These are phyloP conservation scores for Candida vartiovaarae DNA, from an alignment of 805 yeast species.

Conservation along the genomic window DNA sequence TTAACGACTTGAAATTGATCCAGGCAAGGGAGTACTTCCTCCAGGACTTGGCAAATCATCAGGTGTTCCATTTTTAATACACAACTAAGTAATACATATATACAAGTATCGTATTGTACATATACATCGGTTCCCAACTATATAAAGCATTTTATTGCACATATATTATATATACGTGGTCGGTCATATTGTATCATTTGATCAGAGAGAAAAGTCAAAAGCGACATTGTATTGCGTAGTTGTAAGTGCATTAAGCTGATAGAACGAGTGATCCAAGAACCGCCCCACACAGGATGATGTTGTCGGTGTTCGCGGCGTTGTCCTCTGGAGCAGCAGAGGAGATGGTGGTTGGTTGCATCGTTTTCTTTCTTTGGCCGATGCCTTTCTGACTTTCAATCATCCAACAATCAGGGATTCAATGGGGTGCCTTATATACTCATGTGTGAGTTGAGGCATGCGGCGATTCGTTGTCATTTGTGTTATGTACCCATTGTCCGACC, in stretches of 20 bases:
- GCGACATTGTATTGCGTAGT: neutral
- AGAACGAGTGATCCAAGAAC: conserved; percentile 7
- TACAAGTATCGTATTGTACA: no score
- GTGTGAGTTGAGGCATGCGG: no score
- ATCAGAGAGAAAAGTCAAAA: no score
- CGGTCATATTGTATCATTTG: no score
- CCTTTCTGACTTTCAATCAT: no score
- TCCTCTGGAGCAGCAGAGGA: conserved; percentile 9
- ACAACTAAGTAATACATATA: neutral
- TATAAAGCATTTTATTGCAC: no score
- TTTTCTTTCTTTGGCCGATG: neutral
- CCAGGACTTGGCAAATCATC: conserved; percentile 4
- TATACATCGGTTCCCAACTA: no score
- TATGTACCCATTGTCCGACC: no score
- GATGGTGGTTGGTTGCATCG: conserved; percentile 6
- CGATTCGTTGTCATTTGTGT: no score
- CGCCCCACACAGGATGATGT: conserved; percentile 4
- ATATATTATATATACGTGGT: no score
- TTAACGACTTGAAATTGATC: conserved; percentile 39
- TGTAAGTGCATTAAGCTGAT: conserved; percentile 2
- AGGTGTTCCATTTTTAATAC: neutral
- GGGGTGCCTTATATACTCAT: no score
- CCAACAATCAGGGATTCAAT: no score
- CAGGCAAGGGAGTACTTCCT: conserved; percentile 32
- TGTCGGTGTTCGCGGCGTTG: conserved; percentile 7